Evolutionary conservation across 495 filamentous ascomycete species (phyloP), one percentile per base, ranked within the genome.

Genomic region (Penicillium tannophilum): DNA sequence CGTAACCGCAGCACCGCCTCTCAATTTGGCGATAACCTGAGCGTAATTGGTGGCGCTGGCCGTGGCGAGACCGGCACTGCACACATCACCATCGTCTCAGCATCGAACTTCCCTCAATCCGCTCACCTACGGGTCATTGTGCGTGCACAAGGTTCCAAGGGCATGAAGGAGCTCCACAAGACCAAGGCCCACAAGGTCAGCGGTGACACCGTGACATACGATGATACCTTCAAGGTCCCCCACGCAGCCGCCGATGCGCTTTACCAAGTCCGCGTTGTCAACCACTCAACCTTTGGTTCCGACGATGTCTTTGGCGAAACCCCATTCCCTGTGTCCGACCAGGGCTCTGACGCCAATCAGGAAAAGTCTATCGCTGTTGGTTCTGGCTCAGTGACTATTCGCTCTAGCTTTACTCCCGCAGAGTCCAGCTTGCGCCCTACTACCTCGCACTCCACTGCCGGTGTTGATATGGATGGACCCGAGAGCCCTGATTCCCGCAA

Each of bases 261-360:
- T 69, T 98, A 97, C 78, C 87, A 90, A 70, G 67, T 99, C 49
- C 81, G 87, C 55, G 94, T 92, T 50, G 89, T 91, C 59, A 86
- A 90, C 65, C 90, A 96, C 68, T 83, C 88, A 60, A 89, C 88
- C 4, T 91, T 97, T 64, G 86, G 90, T 41, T 87, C 82, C 41
- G 93, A 96, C 64, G 85, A 88, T 45, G 79, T 85, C 30, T 79
- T 98, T 10, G 94, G 94, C 44, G 92, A 98, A 63, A 82, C 79
- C 0, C 61, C 88, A n/a, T 96, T 96, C 78, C 93, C 95, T 66
- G 87, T 98, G 14, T 90, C 90, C 55, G 93, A 98, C 65, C 87
- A 88, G 55, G 86, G 87, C 16, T 76, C 78, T 1, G 64, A 71
- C 23, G 75, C 78, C 2, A 86, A 86, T 19, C 79, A 83, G 41